Evolutionary conservation across 1,284 basidiomycete genomes (phyloP), one percentile per base, ranked within the genome.

Genomic region (Microstroma glucosiphilum): DNA sequence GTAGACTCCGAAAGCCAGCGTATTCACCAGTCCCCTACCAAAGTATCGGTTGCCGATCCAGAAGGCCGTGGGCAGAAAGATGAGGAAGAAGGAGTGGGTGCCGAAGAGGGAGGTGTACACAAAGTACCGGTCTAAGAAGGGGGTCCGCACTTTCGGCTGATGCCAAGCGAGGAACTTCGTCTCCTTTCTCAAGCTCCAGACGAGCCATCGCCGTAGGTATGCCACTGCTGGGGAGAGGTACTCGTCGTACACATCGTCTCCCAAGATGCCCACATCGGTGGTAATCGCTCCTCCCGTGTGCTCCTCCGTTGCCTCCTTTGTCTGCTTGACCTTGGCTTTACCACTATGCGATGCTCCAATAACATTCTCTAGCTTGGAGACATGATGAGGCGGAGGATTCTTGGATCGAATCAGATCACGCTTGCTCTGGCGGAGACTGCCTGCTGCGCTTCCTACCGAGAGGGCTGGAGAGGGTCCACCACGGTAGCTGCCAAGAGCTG

Each of bases 51-150:
- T 85, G 1, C 91, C 91, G 71, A 94, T 91, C 84, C 92, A 96
- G 78, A 89, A 94, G 62, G 90, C 83, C 2, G 88, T 82, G 0
- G 94, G 93, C 1, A 97, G 82, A 69, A 90, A 85, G 26, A 88
- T 86, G 86, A 94, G 90, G 83, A 97, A 97, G 82, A 94, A 96
- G 0, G 90, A 93, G 76, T 96, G 93, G 0, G 92, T 80, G 0
- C 81, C 81, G 19, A 96, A 84, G 0, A 90, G 84, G 0, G 91
- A 92, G 0, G 90, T 89, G 78, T 93, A 91, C 63, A 94, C 87
- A 77, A 98, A 96, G 77, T 90, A 96, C 0, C 82, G 82, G 80
- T 98, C 93, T 21, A 91, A 81, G 81, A 84, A 87, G 1, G 88
- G 86, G 1, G 62, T 58, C 2, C 67, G 60, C 1, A 75, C 65